Base-by-base conservation (phyloP, 768 basidiomycete genomes). In the Guyanaporus albipodus region DNA sequence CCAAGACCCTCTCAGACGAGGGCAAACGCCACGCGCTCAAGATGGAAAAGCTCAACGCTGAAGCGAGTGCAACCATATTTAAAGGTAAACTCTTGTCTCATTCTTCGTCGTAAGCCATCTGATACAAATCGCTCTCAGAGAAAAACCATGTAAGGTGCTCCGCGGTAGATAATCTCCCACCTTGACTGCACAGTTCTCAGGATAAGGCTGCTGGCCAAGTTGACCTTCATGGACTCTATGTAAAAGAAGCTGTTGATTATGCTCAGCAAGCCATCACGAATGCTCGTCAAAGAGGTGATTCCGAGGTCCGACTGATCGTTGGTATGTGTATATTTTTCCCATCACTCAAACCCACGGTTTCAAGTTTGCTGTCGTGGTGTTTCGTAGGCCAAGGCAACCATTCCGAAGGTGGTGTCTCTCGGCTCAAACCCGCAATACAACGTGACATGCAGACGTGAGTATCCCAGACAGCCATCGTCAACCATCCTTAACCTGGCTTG, bases 161-260 rank as follows among this genome's bases (percentile, higher is more conserved):
- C 6, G 12, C 8, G 7, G 31, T n/a, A n/a, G n/a, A n/a, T n/a
- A n/a, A 32, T n/a, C 10, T 17, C 31, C 4, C 31, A 39, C 35
- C 24, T 38, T 42, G 34, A 42, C 28, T 49, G 21, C 34, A 58
- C 4, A 15, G 5, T 21, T 39, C 46, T 21, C 56, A 84, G 79
- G 78, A 85, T 51, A 85, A 78, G 36, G 64, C 74, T 45, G 72
- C 76, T 3, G 82, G 82, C 2, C 83, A 91, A 64, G 72, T 96
- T 38, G 95, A 97, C 67, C 70, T 97, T 33, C 94, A 97, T 63
- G 92, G 91, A 7, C 73, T 97, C 5, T 94, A 86, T 63, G 92
- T 95, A 48, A 91, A 90, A 60, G 94, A 98, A 68, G 90, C 92
- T 12, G 82, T 95, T 42, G 64, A 74, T 33, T 77, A 77, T 48